Conservation (phyloP, 2,329 filamentous ascomycete genomes). For the Fusarium hainanense region DNA sequence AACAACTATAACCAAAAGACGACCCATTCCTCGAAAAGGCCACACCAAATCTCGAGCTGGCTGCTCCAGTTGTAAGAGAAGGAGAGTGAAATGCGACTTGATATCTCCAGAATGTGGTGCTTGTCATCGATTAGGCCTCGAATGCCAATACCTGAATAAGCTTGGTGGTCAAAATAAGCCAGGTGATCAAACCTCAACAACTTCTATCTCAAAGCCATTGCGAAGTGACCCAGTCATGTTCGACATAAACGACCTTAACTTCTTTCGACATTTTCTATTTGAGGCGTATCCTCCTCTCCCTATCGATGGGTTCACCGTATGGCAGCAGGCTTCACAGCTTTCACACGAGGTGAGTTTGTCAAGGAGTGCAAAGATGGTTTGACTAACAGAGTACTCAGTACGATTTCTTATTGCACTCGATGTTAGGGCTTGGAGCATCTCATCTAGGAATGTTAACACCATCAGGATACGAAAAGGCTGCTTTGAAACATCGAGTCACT, state of each 20-base stretch:
- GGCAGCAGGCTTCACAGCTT: slow-evolving; percentile 52
- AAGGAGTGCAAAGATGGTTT: not conserved
- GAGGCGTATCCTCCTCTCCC: slow-evolving; percentile 57
- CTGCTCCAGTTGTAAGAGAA: slow-evolving; percentile 49
- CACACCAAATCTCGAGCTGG: slow-evolving; percentile 51
- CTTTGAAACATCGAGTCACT: slow-evolving; percentile 52
- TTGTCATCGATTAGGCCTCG: slow-evolving; percentile 52
- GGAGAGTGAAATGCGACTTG: slow-evolving; percentile 60
- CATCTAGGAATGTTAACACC: slow-evolving; percentile 49
- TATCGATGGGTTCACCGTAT: slow-evolving; percentile 51
- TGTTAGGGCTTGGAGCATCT: slow-evolving; percentile 55
- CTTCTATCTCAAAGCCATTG: slow-evolving; percentile 26
- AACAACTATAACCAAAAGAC: slow-evolving; percentile 34
- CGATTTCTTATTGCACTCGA: slow-evolving; percentile 56
- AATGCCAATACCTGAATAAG: slow-evolving; percentile 49
- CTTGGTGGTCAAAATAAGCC: slow-evolving; percentile 2
- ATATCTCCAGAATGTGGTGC: slow-evolving; percentile 50
- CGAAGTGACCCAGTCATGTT: slow-evolving; percentile 48
- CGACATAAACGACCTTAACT: slow-evolving; percentile 58
- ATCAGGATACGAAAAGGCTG: slow-evolving; percentile 41
- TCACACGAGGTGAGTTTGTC: slow-evolving; percentile 50
- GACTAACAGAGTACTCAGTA: slow-evolving; percentile 43
- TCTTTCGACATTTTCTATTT: slow-evolving; percentile 65
- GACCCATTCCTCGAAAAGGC: slow-evolving; percentile 51
- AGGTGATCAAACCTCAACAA: not conserved